phyloP scores from a whole-genome alignment of 108 stramenopile genomes.

The Nannochloropsis granulata region DNA sequence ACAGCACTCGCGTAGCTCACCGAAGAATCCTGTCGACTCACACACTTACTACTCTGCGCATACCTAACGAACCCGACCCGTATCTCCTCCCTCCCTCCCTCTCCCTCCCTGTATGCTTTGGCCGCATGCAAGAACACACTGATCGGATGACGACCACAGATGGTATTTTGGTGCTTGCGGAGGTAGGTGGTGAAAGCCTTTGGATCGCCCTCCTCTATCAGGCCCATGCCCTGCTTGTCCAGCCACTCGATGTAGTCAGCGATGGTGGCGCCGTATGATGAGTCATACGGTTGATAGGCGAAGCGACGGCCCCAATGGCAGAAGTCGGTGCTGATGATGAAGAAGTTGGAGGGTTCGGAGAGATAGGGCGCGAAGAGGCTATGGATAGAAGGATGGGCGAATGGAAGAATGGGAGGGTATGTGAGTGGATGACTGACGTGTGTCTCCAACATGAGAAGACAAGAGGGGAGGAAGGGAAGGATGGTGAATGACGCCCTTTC shows the following conservation, averaged over 20 bases:
- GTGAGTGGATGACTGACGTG: too few relatives aligned
- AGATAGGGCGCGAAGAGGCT: slow-evolving; percentile 32
- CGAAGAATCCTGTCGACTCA: not conserved
- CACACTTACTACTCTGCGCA: not conserved
- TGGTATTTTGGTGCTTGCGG: slow-evolving; percentile 30
- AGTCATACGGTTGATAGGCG: slow-evolving; percentile 24
- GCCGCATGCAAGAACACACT: slow-evolving; percentile 6
- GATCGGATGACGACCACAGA: slow-evolving; percentile 40
- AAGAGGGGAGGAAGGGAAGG: not conserved
- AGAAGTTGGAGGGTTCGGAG: slow-evolving; percentile 26
- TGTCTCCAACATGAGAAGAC: not conserved
- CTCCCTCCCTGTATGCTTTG: not conserved
- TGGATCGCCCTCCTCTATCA: slow-evolving; percentile 17
- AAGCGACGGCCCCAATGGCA: slow-evolving; percentile 41
- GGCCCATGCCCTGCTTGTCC: slow-evolving; percentile 32
- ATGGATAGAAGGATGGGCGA: not conserved
- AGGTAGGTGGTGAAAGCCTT: slow-evolving; percentile 22
- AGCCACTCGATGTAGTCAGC: slow-evolving; percentile 34
- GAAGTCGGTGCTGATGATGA: slow-evolving; percentile 37
- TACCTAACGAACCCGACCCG: not conserved
- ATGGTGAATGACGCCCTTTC: not conserved
- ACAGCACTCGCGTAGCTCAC: not conserved
- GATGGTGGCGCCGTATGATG: not conserved
- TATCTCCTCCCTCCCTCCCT: not conserved
- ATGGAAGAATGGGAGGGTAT: not conserved